These are phyloP conservation scores for Neonectria faginata DNA, from an alignment of 2,329 filamentous ascomycete species.

Conservation along the genomic window DNA sequence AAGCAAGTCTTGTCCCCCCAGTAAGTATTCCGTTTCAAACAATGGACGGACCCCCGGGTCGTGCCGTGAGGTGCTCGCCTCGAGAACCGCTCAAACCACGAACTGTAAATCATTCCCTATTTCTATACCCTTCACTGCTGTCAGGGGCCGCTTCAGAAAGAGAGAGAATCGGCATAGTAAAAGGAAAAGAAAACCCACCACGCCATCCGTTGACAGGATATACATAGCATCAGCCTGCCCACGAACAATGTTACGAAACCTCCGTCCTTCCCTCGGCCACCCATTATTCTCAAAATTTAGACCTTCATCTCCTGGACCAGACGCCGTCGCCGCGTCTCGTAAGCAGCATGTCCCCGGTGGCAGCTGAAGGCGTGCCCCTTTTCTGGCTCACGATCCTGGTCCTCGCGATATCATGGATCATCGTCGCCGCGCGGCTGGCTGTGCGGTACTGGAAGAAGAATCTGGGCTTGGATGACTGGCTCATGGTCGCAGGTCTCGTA, in stretches of 20 bases:
- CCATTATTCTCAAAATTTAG: neutral
- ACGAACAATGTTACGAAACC: neutral
- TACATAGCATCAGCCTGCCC: neutral
- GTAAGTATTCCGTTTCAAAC: neutral
- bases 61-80: neutral
- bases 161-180: neutral
- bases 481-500: slow-evolving; percentile 38
- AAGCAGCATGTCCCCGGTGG: slow-evolving; percentile 27
- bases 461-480: slow-evolving; percentile 39
- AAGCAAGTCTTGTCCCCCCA: neutral
- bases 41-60: neutral
- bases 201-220: neutral
- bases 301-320: neutral
- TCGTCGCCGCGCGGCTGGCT: slow-evolving; percentile 15
- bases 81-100: neutral
- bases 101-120: neutral
- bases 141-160: neutral
- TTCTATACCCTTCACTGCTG: neutral
- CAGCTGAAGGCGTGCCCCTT: slow-evolving; percentile 32
- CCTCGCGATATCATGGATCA: slow-evolving; percentile 32
- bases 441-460: slow-evolving; percentile 34
- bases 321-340: neutral
- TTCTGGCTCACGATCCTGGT: slow-evolving; percentile 35
- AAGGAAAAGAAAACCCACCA: neutral
- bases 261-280: neutral